phyloP scores from a whole-genome alignment of 805 yeast genomes.

The Allodekkera sacchari region DNA sequence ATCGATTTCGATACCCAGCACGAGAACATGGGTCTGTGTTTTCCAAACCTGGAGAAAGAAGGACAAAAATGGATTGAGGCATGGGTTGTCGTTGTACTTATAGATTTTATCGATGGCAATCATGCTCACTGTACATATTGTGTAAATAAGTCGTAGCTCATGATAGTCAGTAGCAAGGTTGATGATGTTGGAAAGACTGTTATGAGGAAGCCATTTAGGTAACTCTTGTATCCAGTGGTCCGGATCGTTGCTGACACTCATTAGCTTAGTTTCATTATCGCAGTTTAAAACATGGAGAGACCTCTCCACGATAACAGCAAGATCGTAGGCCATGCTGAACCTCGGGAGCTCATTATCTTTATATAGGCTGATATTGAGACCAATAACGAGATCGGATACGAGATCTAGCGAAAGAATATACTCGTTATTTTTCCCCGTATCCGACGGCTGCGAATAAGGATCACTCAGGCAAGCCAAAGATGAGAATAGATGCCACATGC shows the following conservation, averaged over 20 bases:
- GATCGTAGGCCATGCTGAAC: constrained; percentile 24
- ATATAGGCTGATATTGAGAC: constrained; percentile 26
- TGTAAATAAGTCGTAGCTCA: constrained; percentile 36
- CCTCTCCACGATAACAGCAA: constrained; percentile 29
- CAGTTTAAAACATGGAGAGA: constrained; percentile 31
- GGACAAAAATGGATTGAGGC: constrained; percentile 55
- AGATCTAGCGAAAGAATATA: constrained; percentile 46
- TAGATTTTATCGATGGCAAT: constrained; percentile 38
- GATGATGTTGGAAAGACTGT: constrained; percentile 14
- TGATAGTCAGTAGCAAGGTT: constrained; percentile 23
- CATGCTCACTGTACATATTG: constrained; percentile 34
- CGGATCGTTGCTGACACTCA: constrained; percentile 33
- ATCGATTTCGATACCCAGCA: constrained; percentile 54
- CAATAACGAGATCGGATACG: constrained; percentile 44
- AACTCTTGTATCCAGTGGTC: constrained; percentile 25
- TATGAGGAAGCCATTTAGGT: constrained; percentile 30
- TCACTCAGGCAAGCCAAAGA: constrained; percentile 38
- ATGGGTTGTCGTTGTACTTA: constrained; percentile 28
- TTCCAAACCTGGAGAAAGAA: constrained; percentile 58
- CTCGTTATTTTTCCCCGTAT: constrained; percentile 38
- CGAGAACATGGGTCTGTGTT: constrained; percentile 48
- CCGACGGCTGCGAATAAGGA: constrained; percentile 65
- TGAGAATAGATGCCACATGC: constrained; percentile 16
- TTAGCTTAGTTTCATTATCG: constrained; percentile 32
- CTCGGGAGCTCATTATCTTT: constrained; percentile 20